These are phyloP conservation scores for Pulveroboletus sp. DNA, from an alignment of 768 basidiomycete species.

Conservation along the genomic window DNA sequence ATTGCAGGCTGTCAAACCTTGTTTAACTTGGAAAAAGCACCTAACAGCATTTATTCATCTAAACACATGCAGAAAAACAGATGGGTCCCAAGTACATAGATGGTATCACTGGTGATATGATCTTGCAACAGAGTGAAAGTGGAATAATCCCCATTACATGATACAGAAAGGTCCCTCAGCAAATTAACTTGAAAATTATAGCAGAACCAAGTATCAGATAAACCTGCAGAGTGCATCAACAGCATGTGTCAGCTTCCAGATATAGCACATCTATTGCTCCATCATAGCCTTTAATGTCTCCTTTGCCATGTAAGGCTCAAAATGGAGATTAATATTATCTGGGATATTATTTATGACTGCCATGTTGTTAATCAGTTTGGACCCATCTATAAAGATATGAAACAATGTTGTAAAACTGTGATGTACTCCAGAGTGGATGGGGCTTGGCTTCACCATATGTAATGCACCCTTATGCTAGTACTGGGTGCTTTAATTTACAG, in stretches of 20 bases:
- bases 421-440: no score
- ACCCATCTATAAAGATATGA: slow-evolving; percentile 41
- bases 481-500: no score
- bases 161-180: background rate
- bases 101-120: background rate
- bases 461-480: no score
- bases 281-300: slow-evolving; percentile 8
- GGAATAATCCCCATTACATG: background rate
- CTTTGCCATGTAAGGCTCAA: slow-evolving; percentile 39
- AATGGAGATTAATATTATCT: slow-evolving; percentile 40
- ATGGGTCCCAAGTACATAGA: background rate
- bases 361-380: slow-evolving; percentile 49
- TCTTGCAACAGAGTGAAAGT: background rate
- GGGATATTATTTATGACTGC: slow-evolving; percentile 38
- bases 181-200: background rate
- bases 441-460: no score
- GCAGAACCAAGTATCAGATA: background rate
- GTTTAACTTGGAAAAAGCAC: no score
- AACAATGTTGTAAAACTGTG: no score
- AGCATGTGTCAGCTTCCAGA: background rate
- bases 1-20: no score
- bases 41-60: no score
- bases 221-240: background rate
- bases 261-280: background rate
- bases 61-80: no score